A percentile compares a stretch with the other conserved stretches of the same genome.
Evolutionary conservation across 345 rosid species (phyloP).

Genomic region (Bruguiera parviflora): DNA sequence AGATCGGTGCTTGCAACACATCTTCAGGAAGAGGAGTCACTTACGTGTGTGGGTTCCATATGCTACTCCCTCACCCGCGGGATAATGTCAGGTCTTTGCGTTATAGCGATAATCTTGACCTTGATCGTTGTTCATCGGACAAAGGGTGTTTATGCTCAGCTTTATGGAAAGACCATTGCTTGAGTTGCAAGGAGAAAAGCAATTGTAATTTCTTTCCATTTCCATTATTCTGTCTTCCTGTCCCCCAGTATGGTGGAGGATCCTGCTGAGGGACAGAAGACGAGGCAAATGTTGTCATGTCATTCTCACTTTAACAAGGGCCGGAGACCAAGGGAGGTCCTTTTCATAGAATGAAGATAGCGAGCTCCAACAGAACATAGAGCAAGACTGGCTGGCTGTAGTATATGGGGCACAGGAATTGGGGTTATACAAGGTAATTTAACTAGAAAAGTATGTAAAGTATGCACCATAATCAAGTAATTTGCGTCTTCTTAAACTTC

Average conservation of each 20-base stretch:
- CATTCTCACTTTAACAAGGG: background rate
- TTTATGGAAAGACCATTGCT: constrained; percentile 36
- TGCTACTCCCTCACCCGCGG: constrained; percentile 60
- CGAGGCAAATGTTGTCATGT: background rate
- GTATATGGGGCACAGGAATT: too few relatives aligned
- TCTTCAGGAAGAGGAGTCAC: constrained; percentile 31
- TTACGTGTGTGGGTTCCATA: constrained; percentile 46
- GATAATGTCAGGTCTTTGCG: constrained; percentile 53
- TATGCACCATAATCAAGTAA: too few relatives aligned
- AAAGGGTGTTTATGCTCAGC: constrained; percentile 54
- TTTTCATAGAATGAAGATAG: background rate
- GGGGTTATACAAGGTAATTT: too few relatives aligned
- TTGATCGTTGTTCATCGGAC: constrained; percentile 62
- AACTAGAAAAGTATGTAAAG: too few relatives aligned
- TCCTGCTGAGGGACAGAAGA: background rate
- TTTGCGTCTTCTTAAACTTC: too few relatives aligned
- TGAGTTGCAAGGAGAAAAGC: constrained; percentile 30
- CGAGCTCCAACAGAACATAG: background rate
- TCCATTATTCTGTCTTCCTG: background rate
- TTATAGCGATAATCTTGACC: constrained; percentile 49
- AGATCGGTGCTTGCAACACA: constrained; percentile 3
- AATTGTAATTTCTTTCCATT: background rate
- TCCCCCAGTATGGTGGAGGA: background rate
- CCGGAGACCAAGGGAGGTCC: too few relatives aligned
- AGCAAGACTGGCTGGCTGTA: too few relatives aligned